Conservation (phyloP, 306 rosid species). For the Casuarina equisetifolia region DNA sequence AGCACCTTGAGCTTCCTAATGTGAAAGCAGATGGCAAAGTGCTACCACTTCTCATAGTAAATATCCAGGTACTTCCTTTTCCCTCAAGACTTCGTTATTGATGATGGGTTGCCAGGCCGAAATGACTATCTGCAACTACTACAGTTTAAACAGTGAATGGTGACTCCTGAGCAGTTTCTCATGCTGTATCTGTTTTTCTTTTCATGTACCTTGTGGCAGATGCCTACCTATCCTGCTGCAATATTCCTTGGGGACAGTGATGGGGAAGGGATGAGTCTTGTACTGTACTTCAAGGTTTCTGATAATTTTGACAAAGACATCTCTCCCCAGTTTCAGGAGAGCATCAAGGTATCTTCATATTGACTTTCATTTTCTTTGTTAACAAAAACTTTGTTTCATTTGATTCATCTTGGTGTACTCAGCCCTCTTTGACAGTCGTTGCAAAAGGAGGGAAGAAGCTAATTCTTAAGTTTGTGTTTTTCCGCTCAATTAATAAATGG, state of each 20-base stretch:
- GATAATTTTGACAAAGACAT: conserved; percentile 63
- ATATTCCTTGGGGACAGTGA: conserved; percentile 87
- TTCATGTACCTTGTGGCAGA: conserved; percentile 43
- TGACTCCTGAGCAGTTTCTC: conserved; percentile 25
- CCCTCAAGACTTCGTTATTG: neutral
- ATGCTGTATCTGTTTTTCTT: conserved; percentile 14
- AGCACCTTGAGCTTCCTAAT: conserved; percentile 80
- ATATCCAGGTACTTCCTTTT: conserved; percentile 67
- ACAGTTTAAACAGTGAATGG: neutral
- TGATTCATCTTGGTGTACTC: conserved; percentile 4
- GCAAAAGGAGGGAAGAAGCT: neutral
- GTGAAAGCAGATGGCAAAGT: conserved; percentile 47
- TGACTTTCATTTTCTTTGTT: neutral
- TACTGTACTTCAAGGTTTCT: conserved; percentile 68
- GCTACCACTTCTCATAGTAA: conserved; percentile 82
- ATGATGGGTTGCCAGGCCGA: neutral
- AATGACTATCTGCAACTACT: neutral
- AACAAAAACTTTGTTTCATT: neutral
- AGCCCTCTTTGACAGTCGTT: neutral
- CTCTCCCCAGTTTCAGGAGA: conserved; percentile 77
- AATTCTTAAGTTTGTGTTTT: neutral
- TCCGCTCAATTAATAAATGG: neutral
- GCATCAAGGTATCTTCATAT: conserved; percentile 57
- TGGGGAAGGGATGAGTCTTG: conserved; percentile 92
- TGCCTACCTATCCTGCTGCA: conserved; percentile 93